Conservation (phyloP, 2,329 filamentous ascomycete genomes). For the Colletotrichum kahawae region DNA sequence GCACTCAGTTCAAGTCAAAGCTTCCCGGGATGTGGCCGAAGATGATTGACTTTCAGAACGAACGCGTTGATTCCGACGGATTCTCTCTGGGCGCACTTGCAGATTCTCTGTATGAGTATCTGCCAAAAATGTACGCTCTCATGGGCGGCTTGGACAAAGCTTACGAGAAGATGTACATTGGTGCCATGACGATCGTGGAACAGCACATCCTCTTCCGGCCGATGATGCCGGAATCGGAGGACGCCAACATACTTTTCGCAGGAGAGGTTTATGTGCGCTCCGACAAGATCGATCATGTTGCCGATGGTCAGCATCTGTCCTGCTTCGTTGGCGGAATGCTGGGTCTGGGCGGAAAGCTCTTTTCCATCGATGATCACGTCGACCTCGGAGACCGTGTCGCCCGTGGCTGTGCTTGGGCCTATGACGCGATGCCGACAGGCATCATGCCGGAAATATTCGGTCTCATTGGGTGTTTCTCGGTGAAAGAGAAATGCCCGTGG, state of each 20-base stretch:
- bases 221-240: slow-evolving; percentile 64
- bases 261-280: slow-evolving; percentile 35
- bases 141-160: slow-evolving; percentile 59
- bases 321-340: slow-evolving; percentile 59
- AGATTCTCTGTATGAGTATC: slow-evolving; percentile 47
- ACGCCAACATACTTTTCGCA: slow-evolving; percentile 58
- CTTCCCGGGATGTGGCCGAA: slow-evolving; percentile 79
- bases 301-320: slow-evolving; percentile 50
- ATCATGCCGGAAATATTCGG: slow-evolving; percentile 58
- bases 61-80: slow-evolving; percentile 35
- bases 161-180: slow-evolving; percentile 63
- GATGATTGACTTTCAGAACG: slow-evolving; percentile 61
- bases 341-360: slow-evolving; percentile 51
- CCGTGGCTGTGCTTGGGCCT: slow-evolving; percentile 58
- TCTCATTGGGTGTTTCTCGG: slow-evolving; percentile 41
- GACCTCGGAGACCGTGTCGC: slow-evolving; percentile 48
- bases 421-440: slow-evolving; percentile 49
- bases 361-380: slow-evolving; percentile 45
- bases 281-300: slow-evolving; percentile 15
- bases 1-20: slow-evolving; percentile 67
- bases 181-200: slow-evolving; percentile 58
- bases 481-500: slow-evolving; percentile 51
- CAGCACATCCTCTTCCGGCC: slow-evolving; percentile 67
- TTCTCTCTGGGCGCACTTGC: slow-evolving; percentile 44
- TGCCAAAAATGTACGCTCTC: slow-evolving; percentile 56